These are phyloP conservation scores for Diphasiastrum complanatum DNA, from an alignment of 83 land plant species.

Conservation along the genomic window DNA sequence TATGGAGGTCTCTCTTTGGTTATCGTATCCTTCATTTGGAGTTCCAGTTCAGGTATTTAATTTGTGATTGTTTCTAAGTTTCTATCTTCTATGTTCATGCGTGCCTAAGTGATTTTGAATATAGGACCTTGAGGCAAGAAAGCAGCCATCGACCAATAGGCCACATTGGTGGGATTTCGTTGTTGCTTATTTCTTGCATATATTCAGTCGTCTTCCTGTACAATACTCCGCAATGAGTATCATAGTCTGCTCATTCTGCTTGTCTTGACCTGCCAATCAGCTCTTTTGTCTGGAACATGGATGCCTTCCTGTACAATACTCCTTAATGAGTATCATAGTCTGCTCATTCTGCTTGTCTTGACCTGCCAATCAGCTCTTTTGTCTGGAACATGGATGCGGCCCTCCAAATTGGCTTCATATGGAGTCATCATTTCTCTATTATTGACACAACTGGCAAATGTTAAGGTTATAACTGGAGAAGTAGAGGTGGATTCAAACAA, in stretches of 20 bases:
- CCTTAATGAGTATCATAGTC: neutral
- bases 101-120: neutral
- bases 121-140: neutral
- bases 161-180: neutral
- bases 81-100: neutral
- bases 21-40: constrained; percentile 41
- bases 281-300: too few species aligned
- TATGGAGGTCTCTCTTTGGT: constrained; percentile 52
- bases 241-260: too few species aligned
- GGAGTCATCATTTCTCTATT: constrained; percentile 40
- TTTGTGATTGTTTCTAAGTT: neutral
- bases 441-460: constrained; percentile 43
- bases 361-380: constrained; percentile 30
- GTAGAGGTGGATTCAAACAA: constrained; percentile 12
- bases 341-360: neutral
- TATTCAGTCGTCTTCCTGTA: too few species aligned
- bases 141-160: neutral
- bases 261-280: too few species aligned
- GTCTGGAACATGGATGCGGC: constrained; percentile 42
- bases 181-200: neutral
- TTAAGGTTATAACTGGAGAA: constrained; percentile 35
- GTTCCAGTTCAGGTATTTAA: constrained; percentile 45
- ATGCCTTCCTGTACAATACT: neutral
- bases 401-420: constrained; percentile 38
- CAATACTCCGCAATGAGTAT: too few species aligned